These are phyloP conservation scores for Cryphonectria carpinicola DNA, from an alignment of 2,329 filamentous ascomycete species.

Conservation along the genomic window DNA sequence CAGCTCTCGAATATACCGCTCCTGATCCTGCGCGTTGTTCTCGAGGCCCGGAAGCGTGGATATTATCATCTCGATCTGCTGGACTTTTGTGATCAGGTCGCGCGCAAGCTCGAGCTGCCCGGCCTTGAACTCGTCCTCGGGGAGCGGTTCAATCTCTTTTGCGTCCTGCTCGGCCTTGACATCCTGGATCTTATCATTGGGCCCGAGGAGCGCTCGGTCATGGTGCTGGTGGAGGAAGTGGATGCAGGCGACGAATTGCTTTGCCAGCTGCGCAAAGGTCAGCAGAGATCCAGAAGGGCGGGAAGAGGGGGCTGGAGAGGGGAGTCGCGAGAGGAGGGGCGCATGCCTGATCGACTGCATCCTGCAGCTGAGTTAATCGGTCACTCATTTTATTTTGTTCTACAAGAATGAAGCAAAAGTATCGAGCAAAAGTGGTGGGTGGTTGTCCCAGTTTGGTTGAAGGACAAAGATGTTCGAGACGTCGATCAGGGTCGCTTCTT, in stretches of 20 bases:
- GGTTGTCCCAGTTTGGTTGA: neutral
- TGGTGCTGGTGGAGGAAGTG: conserved; percentile 71
- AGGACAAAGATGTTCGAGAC: neutral
- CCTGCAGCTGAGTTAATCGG: conserved; percentile 80
- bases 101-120: conserved; percentile 74
- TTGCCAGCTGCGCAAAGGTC: conserved; percentile 56
- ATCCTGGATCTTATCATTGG: conserved; percentile 62
- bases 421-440: neutral
- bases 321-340: neutral
- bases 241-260: conserved; percentile 69
- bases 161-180: conserved; percentile 57
- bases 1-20: conserved; percentile 65
- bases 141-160: conserved; percentile 64
- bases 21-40: conserved; percentile 77
- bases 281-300: neutral
- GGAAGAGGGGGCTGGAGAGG: neutral
- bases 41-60: conserved; percentile 76
- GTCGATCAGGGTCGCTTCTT: neutral
- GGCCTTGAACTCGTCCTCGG: conserved; percentile 66
- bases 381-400: conserved; percentile 66
- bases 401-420: conserved; percentile 18
- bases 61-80: conserved; percentile 80
- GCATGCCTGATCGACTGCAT: conserved; percentile 78
- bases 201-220: conserved; percentile 63
- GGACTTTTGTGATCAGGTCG: conserved; percentile 78